Evolutionary conservation across 2,329 filamentous ascomycete genomes (phyloP).

Genomic region (Paracorniculantispora psalliotae): DNA sequence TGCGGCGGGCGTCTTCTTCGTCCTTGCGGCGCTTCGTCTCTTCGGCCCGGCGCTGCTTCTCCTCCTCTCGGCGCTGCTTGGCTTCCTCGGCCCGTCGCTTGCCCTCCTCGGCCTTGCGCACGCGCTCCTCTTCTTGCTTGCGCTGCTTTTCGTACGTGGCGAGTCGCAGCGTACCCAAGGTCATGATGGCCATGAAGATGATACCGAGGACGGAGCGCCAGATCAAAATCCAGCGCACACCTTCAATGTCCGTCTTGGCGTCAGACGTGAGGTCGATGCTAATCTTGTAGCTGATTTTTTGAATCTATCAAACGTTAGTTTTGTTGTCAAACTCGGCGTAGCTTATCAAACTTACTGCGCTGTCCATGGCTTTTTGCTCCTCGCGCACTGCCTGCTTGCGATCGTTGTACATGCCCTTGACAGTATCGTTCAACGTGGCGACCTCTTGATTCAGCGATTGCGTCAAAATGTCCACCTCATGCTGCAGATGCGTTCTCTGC

Average conservation of each 20-base stretch:
- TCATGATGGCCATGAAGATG: conserved; percentile 59
- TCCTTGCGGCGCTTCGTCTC: not conserved
- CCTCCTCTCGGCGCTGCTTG: conserved; percentile 4
- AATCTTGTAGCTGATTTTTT: conserved; percentile 95
- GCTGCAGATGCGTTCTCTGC: conserved; percentile 80
- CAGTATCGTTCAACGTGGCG: conserved; percentile 74
- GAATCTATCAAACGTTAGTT: conserved; percentile 52
- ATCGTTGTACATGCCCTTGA: conserved; percentile 96
- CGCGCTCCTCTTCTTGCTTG: conserved; percentile 42
- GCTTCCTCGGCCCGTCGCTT: conserved; percentile 5
- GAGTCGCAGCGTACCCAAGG: conserved; percentile 55
- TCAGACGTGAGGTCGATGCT: conserved; percentile 86
- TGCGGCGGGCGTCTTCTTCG: not conserved
- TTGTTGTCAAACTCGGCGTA: too few species aligned
- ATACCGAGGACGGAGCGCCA: conserved; percentile 60
- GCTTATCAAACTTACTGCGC: conserved; percentile 54
- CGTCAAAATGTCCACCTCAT: conserved; percentile 88
- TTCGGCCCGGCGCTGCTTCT: not conserved
- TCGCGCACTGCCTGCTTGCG: conserved; percentile 87
- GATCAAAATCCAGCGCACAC: conserved; percentile 78
- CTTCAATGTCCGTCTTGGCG: conserved; percentile 86
- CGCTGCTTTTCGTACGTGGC: conserved; percentile 51
- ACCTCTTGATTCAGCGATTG: conserved; percentile 84
- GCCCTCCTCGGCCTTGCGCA: conserved; percentile 37
- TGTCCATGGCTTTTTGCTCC: conserved; percentile 81